Base-by-base conservation (phyloP, 306 rosid species). In the Carpinus viminea region DNA sequence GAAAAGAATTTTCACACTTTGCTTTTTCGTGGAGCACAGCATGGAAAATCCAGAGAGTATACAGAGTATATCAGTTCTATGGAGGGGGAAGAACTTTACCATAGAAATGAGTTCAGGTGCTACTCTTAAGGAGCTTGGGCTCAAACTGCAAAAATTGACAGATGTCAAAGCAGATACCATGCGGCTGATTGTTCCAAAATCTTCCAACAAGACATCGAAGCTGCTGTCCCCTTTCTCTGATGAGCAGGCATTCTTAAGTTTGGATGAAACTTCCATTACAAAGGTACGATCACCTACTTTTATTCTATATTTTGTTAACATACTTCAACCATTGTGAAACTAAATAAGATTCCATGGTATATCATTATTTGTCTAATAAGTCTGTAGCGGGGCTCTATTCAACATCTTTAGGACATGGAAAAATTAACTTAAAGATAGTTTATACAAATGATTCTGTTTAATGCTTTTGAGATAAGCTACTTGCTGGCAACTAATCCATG, bases 31-130 rank as follows among this genome's bases (percentile, higher is more conserved):
- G 77, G 84, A 93, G 98, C 78, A 85, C 61, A 81, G 84, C 61
- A 91, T 93, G 99, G 78, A 84, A 66, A 80, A 87, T 65, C 82
- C 56, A n/a, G 76, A 79, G 16, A 84, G 79, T 75, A 17, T 68
- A 12, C 74, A 74, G 52, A 74, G 80, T 31, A 56, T 93, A 72
- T 83, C 86, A 6, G 90, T 91, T 47, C 72, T 86, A 68, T 93
- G 99, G 99, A 85, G 99, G 83, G 94, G 91, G 62, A 91, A 87
- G 65, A 93, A 84, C 78, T 90, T 90, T 83, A 62, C 41, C 24
- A 82, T 93, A 13, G 90, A 87, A 72, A 87, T 91, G 83, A 81
- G 80, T 79, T 69, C 68, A 12, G 74, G 56, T 71, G 85, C 93
- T 68, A 90, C 85, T 75, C 80, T 95, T 62, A 90, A 89, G 87